phyloP scores from a whole-genome alignment of 2,329 filamentous ascomycete genomes.

The Byssochlamys sp. region DNA sequence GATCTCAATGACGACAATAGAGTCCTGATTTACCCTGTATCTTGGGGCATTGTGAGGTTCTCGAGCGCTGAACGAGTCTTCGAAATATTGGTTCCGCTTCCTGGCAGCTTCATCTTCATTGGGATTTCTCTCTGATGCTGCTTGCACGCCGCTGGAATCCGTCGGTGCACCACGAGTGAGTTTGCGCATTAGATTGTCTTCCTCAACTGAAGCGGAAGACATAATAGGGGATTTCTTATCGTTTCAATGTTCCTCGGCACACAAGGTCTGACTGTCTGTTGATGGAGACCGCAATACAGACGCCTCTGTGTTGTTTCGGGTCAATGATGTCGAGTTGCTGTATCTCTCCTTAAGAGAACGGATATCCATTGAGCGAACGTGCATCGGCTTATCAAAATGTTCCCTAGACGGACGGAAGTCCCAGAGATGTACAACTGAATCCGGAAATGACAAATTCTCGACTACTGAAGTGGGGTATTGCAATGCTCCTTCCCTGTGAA shows the following conservation, averaged over 20 bases:
- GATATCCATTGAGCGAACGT: not conserved
- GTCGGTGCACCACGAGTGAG: constrained; percentile 7
- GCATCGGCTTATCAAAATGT: not conserved
- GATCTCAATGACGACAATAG: constrained; percentile 54
- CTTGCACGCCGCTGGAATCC: constrained; percentile 8
- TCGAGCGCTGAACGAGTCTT: constrained; percentile 29
- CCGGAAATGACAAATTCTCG: not conserved
- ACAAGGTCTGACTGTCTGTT: constrained; percentile 10
- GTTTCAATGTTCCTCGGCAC: constrained; percentile 9
- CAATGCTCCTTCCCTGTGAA: no score
- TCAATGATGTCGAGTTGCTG: constrained; percentile 10
- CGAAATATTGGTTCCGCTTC: constrained; percentile 32
- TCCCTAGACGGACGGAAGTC: not conserved
- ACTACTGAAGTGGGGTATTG: not conserved
- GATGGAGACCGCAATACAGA: constrained; percentile 13
- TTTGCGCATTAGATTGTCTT: constrained; percentile 9
- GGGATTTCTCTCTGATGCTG: constrained; percentile 7
- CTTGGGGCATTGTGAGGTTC: constrained; percentile 28
- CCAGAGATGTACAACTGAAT: not conserved
- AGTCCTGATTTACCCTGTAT: constrained; percentile 45
- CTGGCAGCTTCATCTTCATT: constrained; percentile 17
- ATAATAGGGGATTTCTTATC: constrained; percentile 9
- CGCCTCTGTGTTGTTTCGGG: constrained; percentile 8
- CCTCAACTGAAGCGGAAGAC: constrained; percentile 16
- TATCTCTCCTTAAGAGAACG: constrained; percentile 10